Conservation (phyloP, 2,329 filamentous ascomycete genomes). For the Sordariomycetes sp. region DNA sequence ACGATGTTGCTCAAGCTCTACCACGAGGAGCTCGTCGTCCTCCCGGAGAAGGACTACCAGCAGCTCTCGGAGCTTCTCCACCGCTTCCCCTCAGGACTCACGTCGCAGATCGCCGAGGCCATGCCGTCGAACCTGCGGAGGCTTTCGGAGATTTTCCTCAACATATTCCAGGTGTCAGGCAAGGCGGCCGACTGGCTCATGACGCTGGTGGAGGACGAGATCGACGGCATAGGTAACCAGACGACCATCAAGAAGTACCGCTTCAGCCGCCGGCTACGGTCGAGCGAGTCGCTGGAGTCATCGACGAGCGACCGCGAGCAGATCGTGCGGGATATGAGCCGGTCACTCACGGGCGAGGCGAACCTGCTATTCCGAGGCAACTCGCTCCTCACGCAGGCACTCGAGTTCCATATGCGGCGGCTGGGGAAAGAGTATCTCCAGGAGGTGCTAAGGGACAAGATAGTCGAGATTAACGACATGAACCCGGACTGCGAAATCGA, state of each 20-base stretch:
- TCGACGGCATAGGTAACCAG: constrained; percentile 83
- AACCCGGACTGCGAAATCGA: constrained; percentile 95
- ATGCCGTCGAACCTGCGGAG: constrained; percentile 67
- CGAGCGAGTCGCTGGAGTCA: constrained; percentile 56
- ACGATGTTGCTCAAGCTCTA: constrained; percentile 76
- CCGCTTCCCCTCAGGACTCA: constrained; percentile 73
- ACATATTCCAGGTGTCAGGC: constrained; percentile 91
- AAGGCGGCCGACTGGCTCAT: constrained; percentile 82
- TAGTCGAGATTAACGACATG: constrained; percentile 79
- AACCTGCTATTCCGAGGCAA: constrained; percentile 95
- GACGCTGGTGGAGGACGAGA: constrained; percentile 90
- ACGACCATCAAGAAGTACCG: constrained; percentile 62
- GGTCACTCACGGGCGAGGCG: constrained; percentile 73
- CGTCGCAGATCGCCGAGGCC: constrained; percentile 70
- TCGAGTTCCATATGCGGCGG: constrained; percentile 93
- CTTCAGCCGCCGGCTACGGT: constrained; percentile 60
- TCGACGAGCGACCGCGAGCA: constrained; percentile 53
- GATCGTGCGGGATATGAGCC: constrained; percentile 67
- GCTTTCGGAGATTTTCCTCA: constrained; percentile 78
- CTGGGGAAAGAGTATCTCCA: constrained; percentile 89
- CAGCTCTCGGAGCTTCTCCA: constrained; percentile 75
- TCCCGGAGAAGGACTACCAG: constrained; percentile 78
- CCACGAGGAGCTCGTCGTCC: constrained; percentile 80
- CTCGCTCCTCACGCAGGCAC: constrained; percentile 80
- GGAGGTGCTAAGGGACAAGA: constrained; percentile 73